phyloP scores from a whole-genome alignment of 768 basidiomycete species.

The Panaeolus cyanescens region DNA sequence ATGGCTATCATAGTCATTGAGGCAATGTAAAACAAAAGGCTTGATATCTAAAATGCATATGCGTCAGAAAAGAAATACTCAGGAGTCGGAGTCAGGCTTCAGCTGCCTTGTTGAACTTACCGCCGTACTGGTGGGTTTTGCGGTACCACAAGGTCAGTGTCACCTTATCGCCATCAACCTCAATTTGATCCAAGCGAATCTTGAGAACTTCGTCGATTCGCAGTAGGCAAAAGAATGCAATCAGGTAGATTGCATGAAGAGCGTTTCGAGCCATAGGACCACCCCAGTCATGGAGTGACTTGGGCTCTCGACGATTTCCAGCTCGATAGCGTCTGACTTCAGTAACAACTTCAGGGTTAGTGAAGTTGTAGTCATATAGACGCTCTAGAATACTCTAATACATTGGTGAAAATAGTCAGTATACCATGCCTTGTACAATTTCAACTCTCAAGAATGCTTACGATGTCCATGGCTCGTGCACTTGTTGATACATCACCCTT shows the following conservation, averaged over 20 bases:
- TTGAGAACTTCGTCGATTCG: constrained; percentile 36
- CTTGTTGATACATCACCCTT: constrained; percentile 14
- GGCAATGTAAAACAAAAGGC: constrained; percentile 8
- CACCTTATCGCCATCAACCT: background rate
- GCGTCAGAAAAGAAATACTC: background rate
- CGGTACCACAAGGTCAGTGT: constrained; percentile 2
- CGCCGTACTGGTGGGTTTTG: constrained; percentile 10
- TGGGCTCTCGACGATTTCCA: background rate
- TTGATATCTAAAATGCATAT: constrained; percentile 14
- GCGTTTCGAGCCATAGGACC: constrained; percentile 25
- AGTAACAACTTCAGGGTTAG: constrained; percentile 8
- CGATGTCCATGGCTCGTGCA: constrained; percentile 14
- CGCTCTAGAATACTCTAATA: constrained; percentile 8
- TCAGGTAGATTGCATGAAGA: constrained; percentile 30
- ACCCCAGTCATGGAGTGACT: constrained; percentile 26
- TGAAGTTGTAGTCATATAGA: constrained; percentile 16
- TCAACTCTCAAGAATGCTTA: background rate
- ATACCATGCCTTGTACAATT: background rate
- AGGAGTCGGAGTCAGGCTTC: background rate
- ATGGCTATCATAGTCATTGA: constrained; percentile 25
- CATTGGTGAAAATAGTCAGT: background rate
- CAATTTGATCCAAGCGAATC: constrained; percentile 28
- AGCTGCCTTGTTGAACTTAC: too few relatives aligned
- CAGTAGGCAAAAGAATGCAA: constrained; percentile 35
- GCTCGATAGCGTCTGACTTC: constrained; percentile 1